Base-by-base conservation (phyloP, 495 filamentous ascomycete species). In the Aspergillus sclerotioniger region DNA sequence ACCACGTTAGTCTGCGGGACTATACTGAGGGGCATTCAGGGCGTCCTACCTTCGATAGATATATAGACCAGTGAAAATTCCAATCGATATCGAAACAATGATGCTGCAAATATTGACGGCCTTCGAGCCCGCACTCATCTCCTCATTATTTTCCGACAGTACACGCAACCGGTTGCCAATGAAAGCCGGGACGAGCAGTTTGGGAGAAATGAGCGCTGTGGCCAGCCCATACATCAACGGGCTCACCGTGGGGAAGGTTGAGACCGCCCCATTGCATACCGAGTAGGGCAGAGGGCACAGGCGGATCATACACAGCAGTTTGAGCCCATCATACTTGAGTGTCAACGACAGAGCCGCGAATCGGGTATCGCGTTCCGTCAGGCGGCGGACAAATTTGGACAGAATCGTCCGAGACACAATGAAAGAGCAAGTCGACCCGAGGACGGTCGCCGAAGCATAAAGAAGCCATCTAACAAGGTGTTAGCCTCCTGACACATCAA, bases 261-360 rank as follows among this genome's bases (percentile, higher is more conserved):
- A 90, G 28, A 98, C 84, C 20, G 94, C 96, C 17, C 92, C 94
- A 65, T 98, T 98, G 64, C 89, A 92, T 56, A 97, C 76, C 20
- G 90, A 93, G 68, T 96, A 98, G n/a, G 94, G 94, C 58, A 98
- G 71, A 20, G 94, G 94, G 58, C 94, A 97, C 35, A 98, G 76
- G 29, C 94, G 81, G 56, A 98, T 96, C 90, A 96, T 96, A 62
- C 88, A 86, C 31, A 98, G 79, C 16, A 98, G 80, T 60, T 91
- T 90, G 39, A 98, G 68, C 0, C 94, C 95, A 67, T 98, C 94
- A 63, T 91, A 86, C 52, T 86, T 85, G 33, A 87, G 64, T 6
- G 87, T 88, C 50, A 90, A 72, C 7, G 86, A 73, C 28, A 91
- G 74, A 13, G 88, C 88, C 2, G 84, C 84, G 64, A 90, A 91